Evolutionary conservation across 805 yeast species (phyloP).

Genomic region (Ogataea pilisensis): DNA sequence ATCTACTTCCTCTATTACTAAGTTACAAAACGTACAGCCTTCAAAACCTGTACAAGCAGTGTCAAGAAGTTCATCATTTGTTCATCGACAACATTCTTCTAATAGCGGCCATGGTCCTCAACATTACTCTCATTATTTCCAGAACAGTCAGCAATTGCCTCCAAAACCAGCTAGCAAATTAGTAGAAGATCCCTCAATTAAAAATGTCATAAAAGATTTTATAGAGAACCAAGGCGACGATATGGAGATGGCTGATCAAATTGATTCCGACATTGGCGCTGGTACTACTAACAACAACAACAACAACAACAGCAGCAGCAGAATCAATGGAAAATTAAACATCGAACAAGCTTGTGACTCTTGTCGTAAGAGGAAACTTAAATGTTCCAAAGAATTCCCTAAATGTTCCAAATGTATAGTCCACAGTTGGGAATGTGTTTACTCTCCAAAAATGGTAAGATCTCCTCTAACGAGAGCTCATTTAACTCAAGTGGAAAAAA

Average conservation of each 20-base stretch:
- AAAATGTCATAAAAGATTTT: background rate
- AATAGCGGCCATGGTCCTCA: slow-evolving; percentile 22
- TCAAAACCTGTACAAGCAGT: background rate
- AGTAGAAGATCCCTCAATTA: too few relatives aligned
- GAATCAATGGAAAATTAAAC: slow-evolving; percentile 1
- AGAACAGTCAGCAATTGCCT: slow-evolving; percentile 12
- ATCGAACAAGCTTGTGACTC: slow-evolving; percentile 75
- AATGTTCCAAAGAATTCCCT: slow-evolving; percentile 77
- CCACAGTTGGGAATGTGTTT: slow-evolving; percentile 70
- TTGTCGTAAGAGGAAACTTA: slow-evolving; percentile 73
- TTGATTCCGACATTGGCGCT: background rate
- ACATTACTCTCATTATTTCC: slow-evolving; percentile 15
- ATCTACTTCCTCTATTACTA: background rate
- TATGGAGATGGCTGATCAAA: background rate
- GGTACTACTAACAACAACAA: background rate
- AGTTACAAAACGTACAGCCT: background rate
- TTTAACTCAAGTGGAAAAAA: slow-evolving; percentile 68
- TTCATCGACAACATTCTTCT: slow-evolving; percentile 21
- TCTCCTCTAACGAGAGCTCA: slow-evolving; percentile 81
- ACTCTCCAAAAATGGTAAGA: slow-evolving; percentile 73
- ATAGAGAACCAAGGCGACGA: slow-evolving; percentile 3
- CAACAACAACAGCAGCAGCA: background rate
- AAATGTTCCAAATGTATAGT: slow-evolving; percentile 69
- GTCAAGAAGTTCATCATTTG: slow-evolving; percentile 12
- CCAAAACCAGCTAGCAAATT: too few relatives aligned